Evolutionary conservation across 345 rosid genomes (phyloP), one percentile per base, ranked within the genome.

Genomic region (Brassica nigra): DNA sequence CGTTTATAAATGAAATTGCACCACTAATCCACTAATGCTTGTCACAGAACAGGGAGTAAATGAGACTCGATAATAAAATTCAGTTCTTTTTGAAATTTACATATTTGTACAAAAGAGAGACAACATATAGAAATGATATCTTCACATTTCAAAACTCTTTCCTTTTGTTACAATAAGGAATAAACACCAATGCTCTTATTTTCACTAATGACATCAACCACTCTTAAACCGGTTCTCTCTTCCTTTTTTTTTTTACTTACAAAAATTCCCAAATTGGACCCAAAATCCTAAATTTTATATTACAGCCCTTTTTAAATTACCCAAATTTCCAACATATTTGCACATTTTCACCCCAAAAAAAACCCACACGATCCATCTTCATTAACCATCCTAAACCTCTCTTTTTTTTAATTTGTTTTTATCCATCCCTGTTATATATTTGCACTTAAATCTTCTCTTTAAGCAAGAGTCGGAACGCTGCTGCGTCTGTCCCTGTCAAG

Each of bases 381-480:
- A 52, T 64, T 5, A 65, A 31, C 78, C 68, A 61, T 49, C 65
- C 82, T 79, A 79, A 61, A 23, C 70, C 74, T 62, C 47, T 39
- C 57, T 74, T 49, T 49, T 62, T 59, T 18, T 18, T 18, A 27
- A 10, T 58, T 6, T 20, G 8, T 8, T 49, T 49, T 44, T 14
- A 68, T n/a, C 57, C 47, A 12, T 34, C 44, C 62, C 59, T 27
- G 83, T 74, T 79, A 74, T 14, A n/a, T 73, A 80, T 75, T 37
- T 63, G 83, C 76, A 74, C 11, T 49, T 47, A 4, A 49, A 49
- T 49, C 57, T 4, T 49, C 18, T 54, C 34, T 75, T 84, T 18
- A 92, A 2, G 99, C 99, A 87, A 86, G 78, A 14, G 99, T 87
- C n/a, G 97, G 88, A 83, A 95, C 86, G 71, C 99, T 86, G 77